These are phyloP conservation scores for Grammothele lineata DNA, from an alignment of 768 basidiomycete species.

Conservation along the genomic window DNA sequence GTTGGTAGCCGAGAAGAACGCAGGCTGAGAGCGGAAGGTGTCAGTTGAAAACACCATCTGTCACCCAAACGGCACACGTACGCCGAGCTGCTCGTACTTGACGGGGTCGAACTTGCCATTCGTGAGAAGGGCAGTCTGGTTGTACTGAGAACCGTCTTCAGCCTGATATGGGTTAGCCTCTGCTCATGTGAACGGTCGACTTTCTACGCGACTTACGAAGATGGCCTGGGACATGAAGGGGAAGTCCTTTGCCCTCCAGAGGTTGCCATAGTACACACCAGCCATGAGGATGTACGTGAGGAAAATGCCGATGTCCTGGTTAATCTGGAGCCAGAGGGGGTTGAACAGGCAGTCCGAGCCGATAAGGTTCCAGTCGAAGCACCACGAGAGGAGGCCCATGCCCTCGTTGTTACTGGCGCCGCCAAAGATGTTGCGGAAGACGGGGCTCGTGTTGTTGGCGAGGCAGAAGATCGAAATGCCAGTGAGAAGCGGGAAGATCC, in stretches of 20 bases:
- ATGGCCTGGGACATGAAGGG: conserved; percentile 43
- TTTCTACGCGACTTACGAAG: conserved; percentile 21
- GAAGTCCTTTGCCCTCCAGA: conserved; percentile 56
- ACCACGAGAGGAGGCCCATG: conserved; percentile 54
- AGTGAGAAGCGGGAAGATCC: conserved; percentile 33
- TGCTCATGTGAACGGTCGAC: too few relatives aligned
- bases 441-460: conserved; percentile 27
- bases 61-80: conserved; percentile 6
- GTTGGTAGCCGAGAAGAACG: conserved; percentile 34
- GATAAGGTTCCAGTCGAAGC: conserved; percentile 60
- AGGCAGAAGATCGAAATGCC: conserved; percentile 35
- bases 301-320: conserved; percentile 26
- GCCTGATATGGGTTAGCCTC: too few relatives aligned
- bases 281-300: conserved; percentile 29
- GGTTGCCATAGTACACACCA: conserved; percentile 37
- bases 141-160: conserved; percentile 24
- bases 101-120: conserved; percentile 25
- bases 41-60: too few relatives aligned
- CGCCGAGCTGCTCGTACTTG: conserved; percentile 24
- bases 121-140: conserved; percentile 50
- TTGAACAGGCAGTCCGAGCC: conserved; percentile 38
- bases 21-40: too few relatives aligned
- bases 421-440: conserved; percentile 24
- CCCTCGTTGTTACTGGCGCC: conserved; percentile 51
- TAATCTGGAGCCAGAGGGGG: conserved; percentile 25